phyloP scores from a whole-genome alignment of 257 asterid genomes.

The Plantago ovata region DNA sequence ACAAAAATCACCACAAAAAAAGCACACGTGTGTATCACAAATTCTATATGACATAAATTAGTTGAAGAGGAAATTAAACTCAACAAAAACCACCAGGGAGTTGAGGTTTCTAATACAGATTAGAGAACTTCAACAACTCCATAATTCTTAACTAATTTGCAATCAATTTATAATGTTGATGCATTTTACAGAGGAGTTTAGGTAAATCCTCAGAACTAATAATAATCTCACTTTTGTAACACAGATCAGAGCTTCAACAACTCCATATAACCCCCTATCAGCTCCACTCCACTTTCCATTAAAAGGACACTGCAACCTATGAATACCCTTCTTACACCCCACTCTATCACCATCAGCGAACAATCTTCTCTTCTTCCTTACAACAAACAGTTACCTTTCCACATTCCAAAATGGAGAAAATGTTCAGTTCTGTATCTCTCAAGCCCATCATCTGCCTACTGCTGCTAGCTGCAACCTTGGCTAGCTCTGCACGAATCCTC shows the following conservation, averaged over 20 bases:
- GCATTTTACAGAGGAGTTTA: not conserved
- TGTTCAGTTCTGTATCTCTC: slow-evolving; percentile 21
- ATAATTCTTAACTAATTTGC: too few species aligned
- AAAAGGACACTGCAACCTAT: slow-evolving; percentile 20
- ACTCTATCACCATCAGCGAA: slow-evolving; percentile 29
- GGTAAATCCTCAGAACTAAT: slow-evolving; percentile 5
- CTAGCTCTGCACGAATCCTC: slow-evolving; percentile 43
- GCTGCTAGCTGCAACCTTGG: slow-evolving; percentile 37
- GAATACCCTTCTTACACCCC: slow-evolving; percentile 23
- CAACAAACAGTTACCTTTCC: not conserved
- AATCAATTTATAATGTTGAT: too few species aligned
- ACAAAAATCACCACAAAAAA: too few species aligned
- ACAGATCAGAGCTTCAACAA: slow-evolving; percentile 22
- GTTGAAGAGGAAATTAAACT: too few species aligned
- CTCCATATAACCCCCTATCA: slow-evolving; percentile 51
- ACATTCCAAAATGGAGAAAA: slow-evolving; percentile 44
- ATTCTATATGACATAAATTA: too few species aligned
- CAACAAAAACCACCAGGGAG: too few species aligned
- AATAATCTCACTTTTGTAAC: slow-evolving; percentile 7
- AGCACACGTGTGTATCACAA: too few species aligned
- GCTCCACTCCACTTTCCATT: slow-evolving; percentile 51
- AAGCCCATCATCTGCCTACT: slow-evolving; percentile 31
- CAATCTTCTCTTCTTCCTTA: slow-evolving; percentile 11
- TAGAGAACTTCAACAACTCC: too few species aligned
- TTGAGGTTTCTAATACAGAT: too few species aligned